Percentiles rank a stretch among this genome's conserved stretches.
Evolutionary conservation across 176 grass and related monocot species (phyloP).

Genomic region (Hordeum marinum): DNA sequence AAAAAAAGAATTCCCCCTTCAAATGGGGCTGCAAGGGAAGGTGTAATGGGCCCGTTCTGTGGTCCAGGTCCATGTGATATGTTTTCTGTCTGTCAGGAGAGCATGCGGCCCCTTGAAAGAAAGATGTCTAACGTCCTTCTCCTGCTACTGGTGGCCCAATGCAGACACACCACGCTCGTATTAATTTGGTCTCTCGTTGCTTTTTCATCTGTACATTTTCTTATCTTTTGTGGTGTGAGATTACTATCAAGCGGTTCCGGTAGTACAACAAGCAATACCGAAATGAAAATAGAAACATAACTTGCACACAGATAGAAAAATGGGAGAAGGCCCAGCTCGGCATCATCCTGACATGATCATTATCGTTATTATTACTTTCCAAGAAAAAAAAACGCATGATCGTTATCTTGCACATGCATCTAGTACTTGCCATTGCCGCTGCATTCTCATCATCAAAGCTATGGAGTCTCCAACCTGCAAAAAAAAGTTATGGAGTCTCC

Average conservation of each 20-base stretch:
- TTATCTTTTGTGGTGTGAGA: not conserved
- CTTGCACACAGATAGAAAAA: not conserved
- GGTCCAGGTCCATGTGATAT: conserved; percentile 16
- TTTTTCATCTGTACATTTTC: too few relatives aligned
- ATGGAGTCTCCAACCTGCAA: too few relatives aligned
- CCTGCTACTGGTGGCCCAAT: not conserved
- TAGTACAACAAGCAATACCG: not conserved
- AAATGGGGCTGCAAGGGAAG: not conserved
- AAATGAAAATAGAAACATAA: not conserved
- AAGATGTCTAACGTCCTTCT: not conserved
- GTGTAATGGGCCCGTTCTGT: not conserved
- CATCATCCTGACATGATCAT: too few relatives aligned
- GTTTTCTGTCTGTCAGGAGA: not conserved
- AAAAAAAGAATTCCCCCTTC: too few relatives aligned
- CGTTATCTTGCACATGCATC: too few relatives aligned
- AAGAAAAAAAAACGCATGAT: too few relatives aligned
- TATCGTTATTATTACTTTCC: too few relatives aligned
- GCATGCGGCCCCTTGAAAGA: not conserved
- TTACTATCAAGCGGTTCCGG: not conserved
- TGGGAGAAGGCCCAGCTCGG: too few relatives aligned
- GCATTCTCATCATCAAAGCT: not conserved
- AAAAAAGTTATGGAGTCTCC: too few relatives aligned
- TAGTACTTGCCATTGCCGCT: not conserved
- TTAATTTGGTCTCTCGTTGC: not conserved
- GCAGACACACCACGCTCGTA: not conserved